These are phyloP conservation scores for Angophora floribunda DNA, from an alignment of 345 rosid genomes.

Conservation along the genomic window DNA sequence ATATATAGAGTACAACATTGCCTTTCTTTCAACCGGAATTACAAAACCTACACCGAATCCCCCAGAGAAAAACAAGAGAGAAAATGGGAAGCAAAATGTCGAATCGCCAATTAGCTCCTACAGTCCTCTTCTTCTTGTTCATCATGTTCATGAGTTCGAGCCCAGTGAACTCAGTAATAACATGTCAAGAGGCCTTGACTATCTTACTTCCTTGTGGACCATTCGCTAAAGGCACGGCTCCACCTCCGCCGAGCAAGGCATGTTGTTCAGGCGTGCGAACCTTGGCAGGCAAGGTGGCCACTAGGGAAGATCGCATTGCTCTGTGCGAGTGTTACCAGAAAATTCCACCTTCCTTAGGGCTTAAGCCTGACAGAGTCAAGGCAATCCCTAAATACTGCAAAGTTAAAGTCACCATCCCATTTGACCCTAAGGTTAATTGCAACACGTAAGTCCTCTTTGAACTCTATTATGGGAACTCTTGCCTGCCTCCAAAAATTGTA, in stretches of 20 bases:
- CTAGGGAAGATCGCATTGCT: neutral
- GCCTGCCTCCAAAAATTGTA: neutral
- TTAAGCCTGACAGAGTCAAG: neutral
- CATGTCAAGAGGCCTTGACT: neutral
- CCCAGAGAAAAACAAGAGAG: no score
- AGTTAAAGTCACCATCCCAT: neutral
- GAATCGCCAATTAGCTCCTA: neutral
- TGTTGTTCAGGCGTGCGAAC: neutral
- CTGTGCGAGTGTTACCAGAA: neutral
- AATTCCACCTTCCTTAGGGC: neutral
- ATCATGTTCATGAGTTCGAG: neutral
- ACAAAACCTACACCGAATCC: no score
- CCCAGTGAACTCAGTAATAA: neutral
- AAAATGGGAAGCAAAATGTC: neutral
- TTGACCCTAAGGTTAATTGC: neutral
- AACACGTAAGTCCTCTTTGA: neutral
- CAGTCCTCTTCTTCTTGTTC: neutral
- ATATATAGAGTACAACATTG: no score
- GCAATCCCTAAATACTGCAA: neutral
- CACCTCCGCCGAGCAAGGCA: neutral
- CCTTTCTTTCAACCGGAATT: no score
- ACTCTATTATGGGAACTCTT: neutral
- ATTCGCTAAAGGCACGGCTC: neutral
- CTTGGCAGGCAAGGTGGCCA: neutral
- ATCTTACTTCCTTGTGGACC: neutral